These are phyloP conservation scores for Isabelozyma gotoi DNA, from an alignment of 805 yeast species.

Conservation along the genomic window DNA sequence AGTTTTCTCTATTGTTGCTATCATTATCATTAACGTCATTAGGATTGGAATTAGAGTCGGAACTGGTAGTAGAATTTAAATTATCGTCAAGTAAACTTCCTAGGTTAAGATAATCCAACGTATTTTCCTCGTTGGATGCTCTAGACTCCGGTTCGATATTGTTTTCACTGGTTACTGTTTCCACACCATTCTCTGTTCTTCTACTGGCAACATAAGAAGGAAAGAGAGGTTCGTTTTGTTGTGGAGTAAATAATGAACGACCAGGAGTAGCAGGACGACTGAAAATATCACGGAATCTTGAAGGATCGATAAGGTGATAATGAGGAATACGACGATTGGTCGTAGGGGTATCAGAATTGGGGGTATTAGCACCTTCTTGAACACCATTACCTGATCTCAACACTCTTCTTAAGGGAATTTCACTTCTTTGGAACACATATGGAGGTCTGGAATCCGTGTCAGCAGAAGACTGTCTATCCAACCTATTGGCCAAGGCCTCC, in stretches of 20 bases:
- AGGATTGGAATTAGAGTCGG: conserved; percentile 1
- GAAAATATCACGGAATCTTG: neutral
- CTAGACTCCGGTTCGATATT: conserved; percentile 9
- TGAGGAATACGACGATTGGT: neutral
- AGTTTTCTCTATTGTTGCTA: neutral
- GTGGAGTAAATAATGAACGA: neutral
- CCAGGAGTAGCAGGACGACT: neutral
- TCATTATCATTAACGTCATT: conserved; percentile 1
- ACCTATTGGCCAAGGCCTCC: neutral
- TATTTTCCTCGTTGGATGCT: conserved; percentile 11
- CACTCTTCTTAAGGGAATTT: conserved; percentile 6
- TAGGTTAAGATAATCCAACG: conserved; percentile 27
- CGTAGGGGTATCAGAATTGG: neutral
- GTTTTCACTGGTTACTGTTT: conserved; percentile 21
- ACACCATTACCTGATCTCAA: conserved; percentile 11
- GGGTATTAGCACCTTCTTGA: neutral
- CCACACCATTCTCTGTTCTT: conserved; percentile 45
- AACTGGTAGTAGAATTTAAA: neutral
- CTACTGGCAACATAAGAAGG: conserved; percentile 51
- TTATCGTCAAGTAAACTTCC: conserved; percentile 21
- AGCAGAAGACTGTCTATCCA: neutral
- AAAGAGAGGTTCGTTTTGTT: conserved; percentile 24
- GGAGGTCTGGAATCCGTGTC: neutral
- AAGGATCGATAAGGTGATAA: neutral
- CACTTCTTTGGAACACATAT: neutral